Percentiles rank a stretch among this genome's conserved stretches.
phyloP scores from a whole-genome alignment of 805 yeast genomes.

The Candida jianshihensis region DNA sequence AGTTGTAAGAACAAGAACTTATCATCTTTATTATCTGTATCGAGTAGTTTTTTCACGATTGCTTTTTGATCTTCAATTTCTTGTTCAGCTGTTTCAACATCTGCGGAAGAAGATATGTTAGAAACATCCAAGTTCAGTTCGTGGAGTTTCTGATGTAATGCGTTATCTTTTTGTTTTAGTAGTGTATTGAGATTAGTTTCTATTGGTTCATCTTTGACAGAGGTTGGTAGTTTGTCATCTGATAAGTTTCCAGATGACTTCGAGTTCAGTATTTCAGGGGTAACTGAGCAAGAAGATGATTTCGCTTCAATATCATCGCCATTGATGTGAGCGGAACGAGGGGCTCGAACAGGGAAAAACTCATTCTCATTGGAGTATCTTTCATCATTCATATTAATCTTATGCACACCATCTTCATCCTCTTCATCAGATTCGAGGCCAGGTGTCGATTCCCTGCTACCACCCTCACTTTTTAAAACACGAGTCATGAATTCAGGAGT shows the following conservation, averaged over 20 bases:
- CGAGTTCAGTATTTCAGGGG: constrained; percentile 20
- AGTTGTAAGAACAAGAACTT: constrained; percentile 32
- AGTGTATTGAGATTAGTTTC: constrained; percentile 13
- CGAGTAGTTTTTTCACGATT: constrained; percentile 22
- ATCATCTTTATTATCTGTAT: constrained; percentile 26
- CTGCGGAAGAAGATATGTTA: constrained; percentile 23
- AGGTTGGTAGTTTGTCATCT: constrained; percentile 4
- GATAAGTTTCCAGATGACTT: constrained; percentile 8
- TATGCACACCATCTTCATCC: constrained; percentile 35
- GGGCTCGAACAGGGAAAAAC: constrained; percentile 67
- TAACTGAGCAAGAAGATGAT: constrained; percentile 10
- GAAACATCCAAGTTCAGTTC: constrained; percentile 14
- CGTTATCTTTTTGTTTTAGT: constrained; percentile 18
- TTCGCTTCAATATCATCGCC: background rate
- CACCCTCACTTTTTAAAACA: constrained; percentile 22
- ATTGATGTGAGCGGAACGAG: constrained; percentile 38
- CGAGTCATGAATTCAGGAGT: constrained; percentile 37
- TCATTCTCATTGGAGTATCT: constrained; percentile 38
- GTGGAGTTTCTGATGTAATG: constrained; percentile 24
- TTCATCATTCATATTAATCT: constrained; percentile 59
- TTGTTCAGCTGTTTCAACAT: constrained; percentile 32
- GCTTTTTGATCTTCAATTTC: constrained; percentile 33
- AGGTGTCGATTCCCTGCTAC: constrained; percentile 18
- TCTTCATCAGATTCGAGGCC: constrained; percentile 32
- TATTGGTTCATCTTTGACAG: constrained; percentile 18